Evolutionary conservation across 1,284 basidiomycete genomes (phyloP).

Genomic region (Malassezia psittaci): DNA sequence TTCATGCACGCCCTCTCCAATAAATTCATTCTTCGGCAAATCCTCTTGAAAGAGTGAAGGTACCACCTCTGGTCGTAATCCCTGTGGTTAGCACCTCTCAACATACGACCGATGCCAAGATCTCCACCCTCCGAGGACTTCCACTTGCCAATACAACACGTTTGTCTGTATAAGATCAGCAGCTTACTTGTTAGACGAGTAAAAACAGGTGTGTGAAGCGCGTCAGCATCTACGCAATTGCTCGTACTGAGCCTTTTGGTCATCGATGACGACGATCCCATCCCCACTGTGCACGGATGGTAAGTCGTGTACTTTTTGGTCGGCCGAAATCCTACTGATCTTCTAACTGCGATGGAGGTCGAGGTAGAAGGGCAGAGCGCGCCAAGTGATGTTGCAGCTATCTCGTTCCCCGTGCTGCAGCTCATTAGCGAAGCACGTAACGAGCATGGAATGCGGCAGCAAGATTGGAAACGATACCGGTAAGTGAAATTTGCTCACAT

Average conservation of each 20-base stretch:
- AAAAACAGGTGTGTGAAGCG: conserved; percentile 33
- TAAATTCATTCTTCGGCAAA: conserved; percentile 58
- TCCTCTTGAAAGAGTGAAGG: conserved; percentile 81
- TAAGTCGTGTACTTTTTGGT: background rate
- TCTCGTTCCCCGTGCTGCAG: conserved; percentile 57
- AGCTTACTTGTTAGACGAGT: conserved; percentile 25
- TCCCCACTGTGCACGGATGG: conserved; percentile 5
- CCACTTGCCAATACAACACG: conserved; percentile 36
- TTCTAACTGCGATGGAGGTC: conserved; percentile 13
- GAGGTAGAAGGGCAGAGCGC: background rate
- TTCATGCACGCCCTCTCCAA: conserved; percentile 64
- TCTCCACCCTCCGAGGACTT: conserved; percentile 35
- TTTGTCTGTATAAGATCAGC: conserved; percentile 19
- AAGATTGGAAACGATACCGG: conserved; percentile 75
- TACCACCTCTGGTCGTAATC: conserved; percentile 72
- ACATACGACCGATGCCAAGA: conserved; percentile 35
- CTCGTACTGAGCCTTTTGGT: conserved; percentile 2
- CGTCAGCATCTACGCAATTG: conserved; percentile 24
- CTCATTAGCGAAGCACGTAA: conserved; percentile 78
- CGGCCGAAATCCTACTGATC: conserved; percentile 4
- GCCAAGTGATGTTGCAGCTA: conserved; percentile 10
- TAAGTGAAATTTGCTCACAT: conserved; percentile 45
- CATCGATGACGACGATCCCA: conserved; percentile 7
- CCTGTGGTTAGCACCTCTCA: conserved; percentile 52
- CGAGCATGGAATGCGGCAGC: conserved; percentile 79